Evolutionary conservation across 495 filamentous ascomycete species (phyloP), one percentile per base, ranked within the genome.

Genomic region (Penicillium bovifimosum): DNA sequence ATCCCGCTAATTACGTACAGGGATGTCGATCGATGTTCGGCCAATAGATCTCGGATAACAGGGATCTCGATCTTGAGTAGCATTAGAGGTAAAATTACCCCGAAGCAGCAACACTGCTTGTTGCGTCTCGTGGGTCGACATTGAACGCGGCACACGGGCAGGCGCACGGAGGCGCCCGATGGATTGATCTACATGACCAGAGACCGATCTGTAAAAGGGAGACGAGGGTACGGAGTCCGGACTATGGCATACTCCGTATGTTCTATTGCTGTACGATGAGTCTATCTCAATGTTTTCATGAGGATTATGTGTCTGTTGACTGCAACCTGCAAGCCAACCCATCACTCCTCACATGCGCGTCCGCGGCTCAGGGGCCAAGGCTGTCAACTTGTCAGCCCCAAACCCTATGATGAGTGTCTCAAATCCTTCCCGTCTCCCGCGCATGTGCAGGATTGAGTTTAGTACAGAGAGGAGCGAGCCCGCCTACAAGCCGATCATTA

Each of bases 61-160:
- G 33, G 33, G 46, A 48, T 34, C 39, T 43, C 42, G 39, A 60
- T 46, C 40, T 43, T 43, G 33, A 35, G 9, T 14, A 6, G 6
- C 14, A 36, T 36, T 36, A 8, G 20, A 24, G 20, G 16, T 34
- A 29, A 31, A 42, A 39, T 28, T 20, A 13, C 20, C 57, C 53
- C 54, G 28, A 50, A 57, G 46, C 57, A 41, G 45, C 46, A 57
- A 49, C 34, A 45, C 47, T 27, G 29, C 31, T 50, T 49, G 50
- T 42, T 54, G 46, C 58, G 47, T 42, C 54, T 47, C 45, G 58
- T 61, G 58, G 58, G 51, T 47, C 58, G 4, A 24, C 20, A 24
- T 49, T 20, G 40, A 49, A 60, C 45, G 52, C 57, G 57, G 54
- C 50, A 54, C 58, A 58, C 44, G 28, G 41, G n/a, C 16, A 38